Conservation (phyloP, 176 grass and related monocot species). For the barley (Hordeum vulgare) region DNA sequence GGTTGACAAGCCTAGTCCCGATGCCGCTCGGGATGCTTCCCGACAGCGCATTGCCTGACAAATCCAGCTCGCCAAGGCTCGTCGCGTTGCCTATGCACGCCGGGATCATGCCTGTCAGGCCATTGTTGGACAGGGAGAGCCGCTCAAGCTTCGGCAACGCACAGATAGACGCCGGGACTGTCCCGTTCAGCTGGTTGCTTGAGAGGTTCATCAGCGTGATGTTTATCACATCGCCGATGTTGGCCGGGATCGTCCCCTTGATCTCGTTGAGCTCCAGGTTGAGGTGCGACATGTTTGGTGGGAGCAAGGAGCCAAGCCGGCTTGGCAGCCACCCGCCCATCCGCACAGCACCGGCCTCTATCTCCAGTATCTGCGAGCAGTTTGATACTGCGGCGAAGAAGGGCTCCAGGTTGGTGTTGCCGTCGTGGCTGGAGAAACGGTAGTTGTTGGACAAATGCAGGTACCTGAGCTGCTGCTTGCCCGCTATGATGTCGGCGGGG, state of each 20-base stretch:
- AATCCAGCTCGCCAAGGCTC: constrained; percentile 42
- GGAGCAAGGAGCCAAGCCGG: constrained; percentile 14
- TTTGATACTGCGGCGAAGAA: constrained; percentile 69
- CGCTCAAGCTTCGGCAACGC: constrained; percentile 24
- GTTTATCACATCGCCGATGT: constrained; percentile 50
- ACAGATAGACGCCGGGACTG: constrained; percentile 55
- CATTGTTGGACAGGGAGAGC: constrained; percentile 52
- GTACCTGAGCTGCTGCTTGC: neutral
- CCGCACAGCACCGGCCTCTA: constrained; percentile 40
- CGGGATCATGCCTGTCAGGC: constrained; percentile 41
- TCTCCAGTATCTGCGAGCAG: constrained; percentile 42
- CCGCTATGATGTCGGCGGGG: constrained; percentile 29
- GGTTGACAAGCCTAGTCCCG: neutral
- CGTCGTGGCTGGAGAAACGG: constrained; percentile 37
- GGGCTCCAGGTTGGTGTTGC: constrained; percentile 56
- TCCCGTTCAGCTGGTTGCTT: constrained; percentile 53
- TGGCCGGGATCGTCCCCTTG: constrained; percentile 48
- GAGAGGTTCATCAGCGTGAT: constrained; percentile 74
- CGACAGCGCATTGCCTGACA: constrained; percentile 48
- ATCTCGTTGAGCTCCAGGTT: constrained; percentile 61
- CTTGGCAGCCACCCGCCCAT: constrained; percentile 46
- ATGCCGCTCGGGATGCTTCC: constrained; percentile 54
- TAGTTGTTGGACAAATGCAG: constrained; percentile 56
- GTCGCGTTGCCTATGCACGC: constrained; percentile 41
- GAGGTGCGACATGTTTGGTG: constrained; percentile 21